A percentile compares a stretch with the other conserved stretches of the same genome.
Evolutionary conservation across 768 basidiomycete genomes (phyloP).

Genomic region (Lactarius tabidus): DNA sequence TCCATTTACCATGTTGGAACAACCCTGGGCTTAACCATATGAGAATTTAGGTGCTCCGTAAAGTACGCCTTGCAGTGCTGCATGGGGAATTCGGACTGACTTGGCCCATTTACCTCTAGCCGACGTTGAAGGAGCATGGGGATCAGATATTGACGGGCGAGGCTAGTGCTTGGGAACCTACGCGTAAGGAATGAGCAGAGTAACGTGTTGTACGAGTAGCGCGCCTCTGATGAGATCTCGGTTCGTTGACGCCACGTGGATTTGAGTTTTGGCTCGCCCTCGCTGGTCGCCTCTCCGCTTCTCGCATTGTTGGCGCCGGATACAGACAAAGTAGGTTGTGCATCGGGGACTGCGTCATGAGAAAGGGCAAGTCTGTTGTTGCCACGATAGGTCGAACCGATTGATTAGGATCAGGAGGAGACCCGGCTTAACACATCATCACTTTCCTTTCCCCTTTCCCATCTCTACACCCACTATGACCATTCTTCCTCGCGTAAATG

Average conservation of each 20-base stretch:
- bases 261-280: background rate
- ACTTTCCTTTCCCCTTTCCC: background rate
- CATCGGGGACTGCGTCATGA: background rate
- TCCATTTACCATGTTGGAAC: background rate
- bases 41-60: conserved; percentile 16
- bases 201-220: background rate
- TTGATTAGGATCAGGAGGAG: background rate
- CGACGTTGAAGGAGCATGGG: conserved; percentile 50
- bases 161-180: conserved; percentile 25
- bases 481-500: conserved; percentile 12
- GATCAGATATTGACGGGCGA: conserved; percentile 51
- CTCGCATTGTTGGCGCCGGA: background rate
- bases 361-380: too few relatives aligned
- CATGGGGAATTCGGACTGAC: background rate
- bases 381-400: background rate
- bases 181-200: conserved; percentile 7
- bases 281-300: background rate
- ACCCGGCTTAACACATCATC: background rate
- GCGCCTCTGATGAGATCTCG: background rate
- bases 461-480: conserved; percentile 13
- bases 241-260: background rate
- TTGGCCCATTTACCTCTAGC: conserved; percentile 23
- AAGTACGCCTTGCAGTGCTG: conserved; percentile 4
- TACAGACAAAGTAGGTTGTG: background rate
- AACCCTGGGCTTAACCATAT: background rate